These are phyloP conservation scores for Saussurea involucrata DNA, from an alignment of 129 eudicot genomes.

Conservation along the genomic window DNA sequence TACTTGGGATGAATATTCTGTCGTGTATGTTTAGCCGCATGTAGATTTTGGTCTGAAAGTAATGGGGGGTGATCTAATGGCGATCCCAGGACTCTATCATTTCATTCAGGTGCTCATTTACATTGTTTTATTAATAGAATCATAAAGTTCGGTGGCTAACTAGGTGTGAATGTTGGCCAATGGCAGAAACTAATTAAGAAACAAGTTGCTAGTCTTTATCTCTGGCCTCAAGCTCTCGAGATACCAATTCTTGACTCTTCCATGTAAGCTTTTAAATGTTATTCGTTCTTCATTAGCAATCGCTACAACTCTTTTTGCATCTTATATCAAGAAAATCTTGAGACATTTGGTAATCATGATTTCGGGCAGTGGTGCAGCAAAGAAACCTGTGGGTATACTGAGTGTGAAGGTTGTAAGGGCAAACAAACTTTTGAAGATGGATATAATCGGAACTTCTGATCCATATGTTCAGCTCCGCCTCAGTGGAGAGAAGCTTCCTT, in stretches of 20 bases:
- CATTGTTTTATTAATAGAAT: not conserved
- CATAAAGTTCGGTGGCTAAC: conserved; percentile 10
- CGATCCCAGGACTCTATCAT: conserved; percentile 66
- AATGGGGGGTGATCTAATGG: conserved; percentile 70
- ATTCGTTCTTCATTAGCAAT: not conserved
- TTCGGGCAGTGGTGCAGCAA: conserved; percentile 42
- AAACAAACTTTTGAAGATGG: conserved; percentile 47
- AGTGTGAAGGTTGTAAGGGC: conserved; percentile 58
- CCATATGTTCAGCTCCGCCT: conserved; percentile 54
- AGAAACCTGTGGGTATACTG: conserved; percentile 61
- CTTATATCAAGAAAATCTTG: not conserved
- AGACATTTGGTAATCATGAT: conserved; percentile 5
- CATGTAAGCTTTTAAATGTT: conserved; percentile 42
- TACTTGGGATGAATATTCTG: not conserved
- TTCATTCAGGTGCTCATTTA: conserved; percentile 49
- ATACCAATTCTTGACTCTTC: conserved; percentile 64
- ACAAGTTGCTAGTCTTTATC: conserved; percentile 56
- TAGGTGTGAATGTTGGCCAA: conserved; percentile 17
- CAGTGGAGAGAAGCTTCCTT: conserved; percentile 57
- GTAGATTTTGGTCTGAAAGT: conserved; percentile 70
- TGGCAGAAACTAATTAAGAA: conserved; percentile 51
- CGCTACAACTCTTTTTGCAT: not conserved
- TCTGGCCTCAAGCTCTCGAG: conserved; percentile 65
- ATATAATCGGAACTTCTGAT: conserved; percentile 54
- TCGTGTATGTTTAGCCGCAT: conserved; percentile 43